phyloP scores from a whole-genome alignment of 1,139 yeast genomes.

The Nakaseomyces kungkrabaensis region DNA sequence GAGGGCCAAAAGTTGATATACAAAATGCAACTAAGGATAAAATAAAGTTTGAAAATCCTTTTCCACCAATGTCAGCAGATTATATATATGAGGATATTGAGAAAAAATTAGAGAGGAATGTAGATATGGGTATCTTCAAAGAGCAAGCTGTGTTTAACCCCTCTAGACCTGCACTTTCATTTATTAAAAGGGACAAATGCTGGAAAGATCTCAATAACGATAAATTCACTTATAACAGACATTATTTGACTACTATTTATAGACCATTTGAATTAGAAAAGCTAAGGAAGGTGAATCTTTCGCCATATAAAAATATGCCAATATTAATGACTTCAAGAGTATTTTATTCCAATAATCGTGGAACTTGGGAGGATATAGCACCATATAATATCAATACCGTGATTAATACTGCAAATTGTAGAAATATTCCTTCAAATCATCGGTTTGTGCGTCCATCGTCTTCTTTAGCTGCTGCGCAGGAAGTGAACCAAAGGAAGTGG shows the following conservation, averaged over 20 bases:
- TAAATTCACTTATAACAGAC: neutral
- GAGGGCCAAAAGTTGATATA: neutral
- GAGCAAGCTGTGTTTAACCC: neutral
- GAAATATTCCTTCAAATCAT: neutral
- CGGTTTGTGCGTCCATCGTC: neutral
- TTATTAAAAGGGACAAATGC: neutral
- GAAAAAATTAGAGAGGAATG: neutral
- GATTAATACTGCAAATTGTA: neutral
- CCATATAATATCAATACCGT: neutral
- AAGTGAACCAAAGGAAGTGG: slow-evolving; percentile 11
- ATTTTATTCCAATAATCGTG: neutral
- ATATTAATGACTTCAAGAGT: neutral
- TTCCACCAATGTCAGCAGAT: slow-evolving; percentile 1
- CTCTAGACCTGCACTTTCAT: neutral
- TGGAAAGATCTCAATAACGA: neutral
- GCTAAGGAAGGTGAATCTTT: neutral
- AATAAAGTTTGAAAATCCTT: neutral
- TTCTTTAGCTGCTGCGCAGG: neutral
- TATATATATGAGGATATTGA: neutral
- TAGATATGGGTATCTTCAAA: neutral
- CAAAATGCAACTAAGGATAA: neutral
- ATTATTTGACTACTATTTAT: neutral
- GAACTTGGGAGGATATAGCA: slow-evolving; percentile 1
- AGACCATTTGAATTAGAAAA: neutral
- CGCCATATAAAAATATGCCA: neutral